phyloP scores from a whole-genome alignment of 2,329 filamentous ascomycete genomes.

The Clarireedia monteithiana region DNA sequence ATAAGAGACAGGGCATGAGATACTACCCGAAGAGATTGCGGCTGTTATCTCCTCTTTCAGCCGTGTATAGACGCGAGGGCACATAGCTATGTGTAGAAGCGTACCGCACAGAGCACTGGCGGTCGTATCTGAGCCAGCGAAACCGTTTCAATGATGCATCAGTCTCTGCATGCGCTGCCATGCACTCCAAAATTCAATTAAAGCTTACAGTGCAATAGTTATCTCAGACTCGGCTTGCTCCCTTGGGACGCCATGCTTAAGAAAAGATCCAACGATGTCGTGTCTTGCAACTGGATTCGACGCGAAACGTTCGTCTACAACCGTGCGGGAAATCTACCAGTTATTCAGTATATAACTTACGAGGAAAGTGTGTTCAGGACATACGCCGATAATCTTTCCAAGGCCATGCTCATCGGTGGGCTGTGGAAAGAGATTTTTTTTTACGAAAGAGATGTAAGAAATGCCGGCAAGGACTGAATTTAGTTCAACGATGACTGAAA shows the following conservation, averaged over 20 bases:
- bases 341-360: neutral
- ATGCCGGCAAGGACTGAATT: neutral
- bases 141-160: neutral
- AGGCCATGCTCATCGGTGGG: neutral
- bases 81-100: conserved; percentile 45
- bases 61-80: conserved; percentile 36
- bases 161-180: neutral
- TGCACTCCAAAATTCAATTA: too few relatives aligned
- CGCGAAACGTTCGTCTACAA: neutral
- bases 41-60: conserved; percentile 39
- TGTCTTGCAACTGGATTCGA: conserved; percentile 27
- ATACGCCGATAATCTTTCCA: conserved; percentile 3
- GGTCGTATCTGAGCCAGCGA: conserved; percentile 42
- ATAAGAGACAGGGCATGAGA: conserved; percentile 21
- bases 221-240: neutral
- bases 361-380: neutral
- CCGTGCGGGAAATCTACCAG: neutral
- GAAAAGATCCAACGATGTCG: conserved; percentile 29
- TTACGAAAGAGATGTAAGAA: neutral
- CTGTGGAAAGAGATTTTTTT: neutral
- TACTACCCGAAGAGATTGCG: conserved; percentile 14
- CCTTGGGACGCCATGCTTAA: conserved; percentile 8
- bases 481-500: neutral
- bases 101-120: conserved; percentile 46
- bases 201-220: neutral